Conservation (phyloP, 2,329 filamentous ascomycete genomes). For the Zelopaecilomyces penicillatus region DNA sequence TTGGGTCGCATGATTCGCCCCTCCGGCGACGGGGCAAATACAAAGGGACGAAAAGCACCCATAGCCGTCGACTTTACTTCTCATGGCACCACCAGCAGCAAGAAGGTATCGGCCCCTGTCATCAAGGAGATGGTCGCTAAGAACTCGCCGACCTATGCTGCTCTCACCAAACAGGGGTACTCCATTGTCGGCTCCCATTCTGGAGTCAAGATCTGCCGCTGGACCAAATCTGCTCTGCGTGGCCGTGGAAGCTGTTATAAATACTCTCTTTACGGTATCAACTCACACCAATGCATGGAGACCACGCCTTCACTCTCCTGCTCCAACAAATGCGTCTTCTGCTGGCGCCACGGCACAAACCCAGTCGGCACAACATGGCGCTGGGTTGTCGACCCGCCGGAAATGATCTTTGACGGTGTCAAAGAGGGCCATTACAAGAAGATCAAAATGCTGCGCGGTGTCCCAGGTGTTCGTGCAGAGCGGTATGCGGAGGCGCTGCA, state of each 20-base stretch:
- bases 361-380: constrained; percentile 95
- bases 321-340: constrained; percentile 98
- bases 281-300: constrained; percentile 97
- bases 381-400: constrained; percentile 87
- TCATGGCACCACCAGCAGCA: constrained; percentile 45
- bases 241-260: constrained; percentile 96
- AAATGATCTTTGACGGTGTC: constrained; percentile 82
- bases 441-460: constrained; percentile 93
- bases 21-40: constrained; percentile 27
- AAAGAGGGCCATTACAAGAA: constrained; percentile 92
- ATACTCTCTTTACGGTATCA: constrained; percentile 93
- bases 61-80: constrained; percentile 86
- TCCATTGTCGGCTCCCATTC: constrained; percentile 92
- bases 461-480: constrained; percentile 86
- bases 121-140: constrained; percentile 92
- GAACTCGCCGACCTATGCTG: constrained; percentile 76
- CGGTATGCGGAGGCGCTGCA: constrained; percentile 87
- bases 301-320: constrained; percentile 91
- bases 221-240: constrained; percentile 93
- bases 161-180: constrained; percentile 94
- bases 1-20: constrained; percentile 58
- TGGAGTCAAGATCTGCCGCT: constrained; percentile 94
- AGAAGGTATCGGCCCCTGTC: constrained; percentile 31
- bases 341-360: constrained; percentile 96
- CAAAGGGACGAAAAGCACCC: constrained; percentile 26